Conservation (phyloP, 169 alveolate genomes). For the Plasmodium reichenowi region DNA sequence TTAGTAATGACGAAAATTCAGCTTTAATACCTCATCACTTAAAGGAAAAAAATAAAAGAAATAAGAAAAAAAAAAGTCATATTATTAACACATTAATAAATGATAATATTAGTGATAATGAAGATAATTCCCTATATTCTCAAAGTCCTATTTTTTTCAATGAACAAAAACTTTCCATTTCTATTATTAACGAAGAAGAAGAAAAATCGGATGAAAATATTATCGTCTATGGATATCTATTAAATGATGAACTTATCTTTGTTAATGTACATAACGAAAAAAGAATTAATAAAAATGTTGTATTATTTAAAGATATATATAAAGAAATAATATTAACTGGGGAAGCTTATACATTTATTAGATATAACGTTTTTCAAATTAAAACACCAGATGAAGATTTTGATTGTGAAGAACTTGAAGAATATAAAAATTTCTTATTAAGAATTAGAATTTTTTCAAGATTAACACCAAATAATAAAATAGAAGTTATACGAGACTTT, state of each 20-base stretch:
- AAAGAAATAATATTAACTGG: constrained; percentile 74
- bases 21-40: background rate
- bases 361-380: constrained; percentile 15
- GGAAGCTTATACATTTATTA: constrained; percentile 46
- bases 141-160: no score
- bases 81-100: background rate
- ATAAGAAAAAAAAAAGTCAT: background rate
- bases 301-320: constrained; percentile 39
- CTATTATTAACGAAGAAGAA: constrained; percentile 4
- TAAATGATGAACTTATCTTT: constrained; percentile 24
- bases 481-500: constrained; percentile 88
- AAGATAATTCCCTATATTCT: no score
- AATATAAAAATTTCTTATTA: constrained; percentile 50
- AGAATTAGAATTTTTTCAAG: constrained; percentile 85
- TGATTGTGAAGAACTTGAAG: constrained; percentile 7
- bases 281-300: constrained; percentile 13
- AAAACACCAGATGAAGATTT: constrained; percentile 22
- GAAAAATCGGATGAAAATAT: constrained; percentile 29
- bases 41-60: background rate
- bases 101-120: background rate
- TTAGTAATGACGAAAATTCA: constrained; percentile 1
- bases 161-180: no score
- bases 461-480: constrained; percentile 90
- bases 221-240: constrained; percentile 49
- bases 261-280: constrained; percentile 59